A percentile compares a stretch with the other conserved stretches of the same genome.
phyloP scores from a whole-genome alignment of 768 basidiomycete genomes.

The Mycena olivaceomarginata region DNA sequence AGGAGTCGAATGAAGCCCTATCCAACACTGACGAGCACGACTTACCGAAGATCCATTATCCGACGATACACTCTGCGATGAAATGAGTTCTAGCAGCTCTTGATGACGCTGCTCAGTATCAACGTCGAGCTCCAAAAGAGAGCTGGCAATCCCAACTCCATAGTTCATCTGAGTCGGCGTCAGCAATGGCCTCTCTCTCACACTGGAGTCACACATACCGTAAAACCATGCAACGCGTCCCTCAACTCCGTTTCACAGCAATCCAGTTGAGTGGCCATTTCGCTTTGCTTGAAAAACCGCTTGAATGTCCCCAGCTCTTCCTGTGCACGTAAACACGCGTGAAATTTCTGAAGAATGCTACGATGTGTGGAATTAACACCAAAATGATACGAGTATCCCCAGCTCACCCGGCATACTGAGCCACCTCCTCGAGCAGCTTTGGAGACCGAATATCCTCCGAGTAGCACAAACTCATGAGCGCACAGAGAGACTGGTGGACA shows the following conservation, averaged over 20 bases:
- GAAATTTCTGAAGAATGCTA: constrained; percentile 11
- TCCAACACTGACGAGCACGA: no score
- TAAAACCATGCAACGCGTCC: background rate
- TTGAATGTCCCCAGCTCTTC: constrained; percentile 13
- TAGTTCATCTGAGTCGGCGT: background rate
- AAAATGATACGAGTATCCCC: background rate
- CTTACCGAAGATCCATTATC: constrained; percentile 11
- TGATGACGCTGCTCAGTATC: constrained; percentile 23
- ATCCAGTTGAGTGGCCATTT: constrained; percentile 12
- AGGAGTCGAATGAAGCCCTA: background rate
- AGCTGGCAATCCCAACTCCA: background rate
- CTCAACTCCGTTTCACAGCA: background rate
- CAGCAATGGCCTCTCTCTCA: background rate
- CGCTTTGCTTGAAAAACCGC: constrained; percentile 16
- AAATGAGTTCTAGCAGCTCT: constrained; percentile 30
- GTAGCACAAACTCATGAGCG: background rate
- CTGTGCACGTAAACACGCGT: background rate
- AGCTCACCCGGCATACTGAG: constrained; percentile 5
- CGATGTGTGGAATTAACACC: background rate
- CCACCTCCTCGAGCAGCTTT: constrained; percentile 2
- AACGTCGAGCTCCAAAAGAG: background rate
- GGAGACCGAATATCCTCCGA: constrained; percentile 4
- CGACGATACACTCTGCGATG: constrained; percentile 1
- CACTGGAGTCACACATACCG: background rate
- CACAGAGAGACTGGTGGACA: constrained; percentile 1